Conservation (phyloP, 1,284 basidiomycete genomes). For the Vanrija pseudolonga region DNA sequence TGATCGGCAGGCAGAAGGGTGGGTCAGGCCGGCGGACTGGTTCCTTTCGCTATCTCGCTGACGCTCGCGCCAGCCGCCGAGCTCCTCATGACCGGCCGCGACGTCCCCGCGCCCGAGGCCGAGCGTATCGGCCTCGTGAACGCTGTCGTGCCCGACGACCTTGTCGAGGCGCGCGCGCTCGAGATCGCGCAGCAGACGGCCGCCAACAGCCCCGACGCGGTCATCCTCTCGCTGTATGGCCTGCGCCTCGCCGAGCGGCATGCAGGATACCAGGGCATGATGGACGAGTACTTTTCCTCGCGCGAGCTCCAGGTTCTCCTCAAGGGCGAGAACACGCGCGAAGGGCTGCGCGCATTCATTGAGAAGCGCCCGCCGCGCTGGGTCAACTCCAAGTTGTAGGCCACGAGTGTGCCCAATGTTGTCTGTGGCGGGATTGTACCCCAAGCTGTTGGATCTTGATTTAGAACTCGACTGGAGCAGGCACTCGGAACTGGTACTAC, state of each 20-base stretch:
- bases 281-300: constrained; percentile 5
- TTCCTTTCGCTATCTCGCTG: no score
- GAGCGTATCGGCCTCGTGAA: constrained; percentile 6
- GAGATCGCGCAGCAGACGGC: constrained; percentile 8
- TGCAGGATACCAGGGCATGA: constrained; percentile 8
- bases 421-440: no score
- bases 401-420: no score
- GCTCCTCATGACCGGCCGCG: constrained; percentile 13
- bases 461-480: no score
- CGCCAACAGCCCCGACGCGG: constrained; percentile 10
- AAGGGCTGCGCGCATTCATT: constrained; percentile 8
- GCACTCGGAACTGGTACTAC: no score
- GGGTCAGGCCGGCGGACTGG: neutral
- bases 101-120: constrained; percentile 9
- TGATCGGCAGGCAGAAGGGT: constrained; percentile 16
- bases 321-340: constrained; percentile 7
- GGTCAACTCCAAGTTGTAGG: constrained; percentile 7
- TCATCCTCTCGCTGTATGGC: constrained; percentile 2
- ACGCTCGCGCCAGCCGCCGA: constrained; percentile 8
- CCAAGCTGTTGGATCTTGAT: no score
- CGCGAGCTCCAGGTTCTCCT: neutral
- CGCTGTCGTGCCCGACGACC: constrained; percentile 11
- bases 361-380: constrained; percentile 8
- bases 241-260: constrained; percentile 8
- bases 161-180: constrained; percentile 8